A percentile compares a stretch with the other conserved stretches of the same genome.
Conservation (phyloP, 2,329 filamentous ascomycete species). For the Pestalotiopsis sp. region DNA sequence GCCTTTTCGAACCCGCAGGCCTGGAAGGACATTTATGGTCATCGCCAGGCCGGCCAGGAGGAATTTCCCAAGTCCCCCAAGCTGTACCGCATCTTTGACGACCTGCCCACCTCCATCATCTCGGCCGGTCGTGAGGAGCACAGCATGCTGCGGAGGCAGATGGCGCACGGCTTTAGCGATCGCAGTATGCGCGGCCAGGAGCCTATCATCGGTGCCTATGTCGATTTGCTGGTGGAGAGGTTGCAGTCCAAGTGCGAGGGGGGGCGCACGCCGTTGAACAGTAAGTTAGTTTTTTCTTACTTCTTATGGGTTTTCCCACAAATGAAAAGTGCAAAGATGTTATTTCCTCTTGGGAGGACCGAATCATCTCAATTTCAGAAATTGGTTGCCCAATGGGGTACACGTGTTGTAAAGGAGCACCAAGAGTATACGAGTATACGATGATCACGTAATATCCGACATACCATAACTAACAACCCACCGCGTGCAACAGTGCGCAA, state of each 20-base stretch:
- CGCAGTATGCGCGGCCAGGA: constrained; percentile 43
- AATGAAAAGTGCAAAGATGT: no score
- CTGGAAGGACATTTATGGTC: constrained; percentile 45
- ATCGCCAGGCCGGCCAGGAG: constrained; percentile 29
- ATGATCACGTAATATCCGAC: no score
- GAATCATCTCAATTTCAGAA: no score
- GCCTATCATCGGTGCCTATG: constrained; percentile 40
- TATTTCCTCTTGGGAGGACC: no score
- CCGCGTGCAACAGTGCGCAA: constrained; percentile 27
- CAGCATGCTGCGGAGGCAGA: constrained; percentile 33
- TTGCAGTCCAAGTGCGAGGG: constrained; percentile 28
- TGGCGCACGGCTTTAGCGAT: constrained; percentile 44
- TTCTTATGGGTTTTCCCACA: background rate
- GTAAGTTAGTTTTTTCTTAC: background rate
- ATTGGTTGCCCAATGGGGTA: no score
- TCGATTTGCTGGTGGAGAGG: constrained; percentile 37
- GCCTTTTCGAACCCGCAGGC: constrained; percentile 40
- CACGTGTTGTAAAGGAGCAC: no score
- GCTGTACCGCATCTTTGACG: constrained; percentile 29
- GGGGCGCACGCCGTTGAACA: constrained; percentile 26
- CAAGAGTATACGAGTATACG: no score
- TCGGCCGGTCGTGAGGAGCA: constrained; percentile 36
- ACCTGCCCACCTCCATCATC: constrained; percentile 33
- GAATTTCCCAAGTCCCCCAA: constrained; percentile 34
- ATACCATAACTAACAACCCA: background rate